Base-by-base conservation (phyloP, 2,329 filamentous ascomycete genomes). In the Apiospora arundinis region DNA sequence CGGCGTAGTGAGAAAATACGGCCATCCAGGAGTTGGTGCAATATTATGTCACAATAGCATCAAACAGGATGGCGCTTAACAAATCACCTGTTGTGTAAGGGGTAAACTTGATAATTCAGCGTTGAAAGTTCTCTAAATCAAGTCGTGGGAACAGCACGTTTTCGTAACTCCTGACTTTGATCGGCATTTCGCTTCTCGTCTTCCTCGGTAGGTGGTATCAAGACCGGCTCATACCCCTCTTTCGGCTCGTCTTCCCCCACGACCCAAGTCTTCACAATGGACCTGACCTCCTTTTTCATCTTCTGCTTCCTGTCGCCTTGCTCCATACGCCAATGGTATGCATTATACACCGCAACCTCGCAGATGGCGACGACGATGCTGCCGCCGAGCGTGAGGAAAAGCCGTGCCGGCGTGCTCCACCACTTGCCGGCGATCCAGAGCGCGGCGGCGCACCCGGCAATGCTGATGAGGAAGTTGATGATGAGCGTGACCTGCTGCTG, bases 391-490 rank as follows among this genome's bases (percentile, higher is more conserved):
- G 92, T 92, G 68, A 95, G 81, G 49, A 92, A 92, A 72, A 96
- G 78, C 37, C 93, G 85, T 60, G 90, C 87, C 0, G 93, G 90
- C 1, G 92, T 88, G 73, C 87, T 91, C 93, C 93, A 95, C 87
- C 92, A 93, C 68, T 91, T 86, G 1, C 92, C 92, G 21, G 88
- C 88, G n/a, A 95, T 86, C 93, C 93, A 96, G 45, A 96, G 87
- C 9, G 92, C 93, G 2, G 88, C 90, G 2, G 91, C 92, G 68
- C 92, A 93, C 63, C 95, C 93, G 2, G 95, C 84, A 69, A 98
- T 93, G 69, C 94, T 97, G 69, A 97, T 86, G 49, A 98, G 83
- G 68, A 98, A 94, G 80, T 98, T 99, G 77, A 97, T 87, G 69
- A 98, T 94, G 9, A 98, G 85, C 56, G 93, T 91, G 71, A 96